These are phyloP conservation scores for Ogataea hybrid DNA, from an alignment of 1,139 yeast genomes.

Conservation along the genomic window DNA sequence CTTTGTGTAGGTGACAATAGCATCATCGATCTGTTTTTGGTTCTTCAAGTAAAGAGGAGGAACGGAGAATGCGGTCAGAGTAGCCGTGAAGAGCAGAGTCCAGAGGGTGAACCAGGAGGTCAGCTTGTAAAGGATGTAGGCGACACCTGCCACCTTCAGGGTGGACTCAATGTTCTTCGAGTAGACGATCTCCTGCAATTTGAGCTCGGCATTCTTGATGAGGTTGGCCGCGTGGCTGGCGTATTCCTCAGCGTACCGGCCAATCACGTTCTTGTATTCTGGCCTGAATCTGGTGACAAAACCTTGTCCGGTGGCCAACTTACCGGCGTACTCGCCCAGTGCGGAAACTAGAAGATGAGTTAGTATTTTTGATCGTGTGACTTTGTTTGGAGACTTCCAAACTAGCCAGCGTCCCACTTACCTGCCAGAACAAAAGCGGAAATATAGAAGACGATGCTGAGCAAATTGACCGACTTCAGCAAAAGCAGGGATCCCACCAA, in stretches of 20 bases:
- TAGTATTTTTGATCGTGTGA: slow-evolving; percentile 12
- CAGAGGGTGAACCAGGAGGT: slow-evolving; percentile 78
- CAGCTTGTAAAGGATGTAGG: slow-evolving; percentile 66
- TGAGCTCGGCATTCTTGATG: slow-evolving; percentile 43
- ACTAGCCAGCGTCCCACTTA: slow-evolving; percentile 31
- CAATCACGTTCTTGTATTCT: slow-evolving; percentile 34
- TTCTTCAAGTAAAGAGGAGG: slow-evolving; percentile 75
- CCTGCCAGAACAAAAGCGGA: slow-evolving; percentile 42
- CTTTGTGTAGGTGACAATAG: slow-evolving; percentile 55
- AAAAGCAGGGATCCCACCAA: slow-evolving; percentile 57
- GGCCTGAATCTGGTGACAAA: slow-evolving; percentile 68
- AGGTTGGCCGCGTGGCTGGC: slow-evolving; percentile 46
- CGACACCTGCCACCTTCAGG: slow-evolving; percentile 65
- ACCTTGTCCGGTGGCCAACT: slow-evolving; percentile 66
- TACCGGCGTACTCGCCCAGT: slow-evolving; percentile 67
- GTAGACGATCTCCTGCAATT: slow-evolving; percentile 58
- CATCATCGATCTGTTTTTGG: slow-evolving; percentile 79
- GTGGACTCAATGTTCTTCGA: slow-evolving; percentile 69
- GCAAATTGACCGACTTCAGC: slow-evolving; percentile 66
- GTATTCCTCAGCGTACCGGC: slow-evolving; percentile 39
- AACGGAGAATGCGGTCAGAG: slow-evolving; percentile 65
- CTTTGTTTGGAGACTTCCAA: background rate
- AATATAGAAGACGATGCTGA: slow-evolving; percentile 63
- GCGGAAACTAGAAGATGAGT: slow-evolving; percentile 48
- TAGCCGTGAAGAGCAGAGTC: slow-evolving; percentile 56